Evolutionary conservation across 2,329 filamentous ascomycete genomes (phyloP), one percentile per base, ranked within the genome.

Genomic region (Talaromyces sp.): DNA sequence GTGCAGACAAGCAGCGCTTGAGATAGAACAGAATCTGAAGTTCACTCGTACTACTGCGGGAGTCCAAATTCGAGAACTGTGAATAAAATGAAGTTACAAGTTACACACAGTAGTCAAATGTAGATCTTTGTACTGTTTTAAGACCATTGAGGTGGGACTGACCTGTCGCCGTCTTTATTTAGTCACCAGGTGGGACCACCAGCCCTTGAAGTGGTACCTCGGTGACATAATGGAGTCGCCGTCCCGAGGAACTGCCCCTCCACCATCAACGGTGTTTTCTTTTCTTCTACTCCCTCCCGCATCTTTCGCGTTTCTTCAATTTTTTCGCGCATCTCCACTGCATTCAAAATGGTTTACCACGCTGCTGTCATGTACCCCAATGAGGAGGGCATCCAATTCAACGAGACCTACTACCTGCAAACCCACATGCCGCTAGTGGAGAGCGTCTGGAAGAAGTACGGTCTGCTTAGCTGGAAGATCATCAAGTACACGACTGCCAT

Each of bases 371-470:
- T 59, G 49, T 64, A 64, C 51, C 62, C 62, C 50, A 63, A 64
- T 27, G 51, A 58, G 14, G 49, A 43, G 4, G 60, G 47, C 42
- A 49, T 54, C 45, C 41, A 51, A n/a, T 64, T 64, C 52, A 52
- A 64, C 29, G 58, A 59, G 39, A 30, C 52, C 20, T 64, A 64
- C 58, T 64, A 64, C 55, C 41, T 64, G 19, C 45, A 58, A 49
- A 54, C 43, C 19, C 62, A 64, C 47, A 62, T 64, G 62, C 58
- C 62, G n/a, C 49, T 63, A n/a, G 58, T 56, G 2, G 60, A 61
- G 11, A 32, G 22, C 6, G 20, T 29, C 27, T 64, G 62, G 62
- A 56, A 55, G 33, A 54, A 53, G 27, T 3, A 52, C 16, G 60
- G 61, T 9, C 43, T 64, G 22, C 42, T 30, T 33, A 55, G 49